A percentile compares a stretch with the other conserved stretches of the same genome.
These are phyloP conservation scores for Oidiodendron maius DNA, from an alignment of 495 filamentous ascomycete species.

Conservation along the genomic window DNA sequence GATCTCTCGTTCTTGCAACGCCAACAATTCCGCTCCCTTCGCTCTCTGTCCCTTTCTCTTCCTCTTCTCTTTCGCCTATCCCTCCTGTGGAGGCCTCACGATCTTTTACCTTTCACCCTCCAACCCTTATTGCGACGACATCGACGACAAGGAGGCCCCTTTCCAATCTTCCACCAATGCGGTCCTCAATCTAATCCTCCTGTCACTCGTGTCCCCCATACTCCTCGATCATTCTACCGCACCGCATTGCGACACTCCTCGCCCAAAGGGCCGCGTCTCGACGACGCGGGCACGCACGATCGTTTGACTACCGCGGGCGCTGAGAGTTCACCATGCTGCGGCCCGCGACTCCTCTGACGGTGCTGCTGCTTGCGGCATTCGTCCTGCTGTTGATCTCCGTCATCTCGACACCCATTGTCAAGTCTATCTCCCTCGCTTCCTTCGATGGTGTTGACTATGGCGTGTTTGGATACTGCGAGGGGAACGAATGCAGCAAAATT, in stretches of 20 bases:
- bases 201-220: too few species aligned
- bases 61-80: background rate
- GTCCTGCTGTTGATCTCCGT: slow-evolving; percentile 79
- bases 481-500: slow-evolving; percentile 56
- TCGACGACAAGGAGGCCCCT: background rate
- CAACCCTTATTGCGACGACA: background rate
- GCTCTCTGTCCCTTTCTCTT: background rate
- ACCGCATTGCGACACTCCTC: slow-evolving; percentile 8
- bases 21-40: background rate
- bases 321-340: slow-evolving; percentile 54
- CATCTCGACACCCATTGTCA: slow-evolving; percentile 88
- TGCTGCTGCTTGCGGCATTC: slow-evolving; percentile 83
- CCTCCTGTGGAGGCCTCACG: background rate
- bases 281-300: slow-evolving; percentile 19
- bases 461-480: slow-evolving; percentile 85
- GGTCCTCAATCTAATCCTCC: too few species aligned
- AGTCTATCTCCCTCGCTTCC: slow-evolving; percentile 72
- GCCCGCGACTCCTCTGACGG: slow-evolving; percentile 85
- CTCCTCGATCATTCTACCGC: background rate
- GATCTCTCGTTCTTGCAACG: too few species aligned
- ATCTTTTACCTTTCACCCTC: background rate
- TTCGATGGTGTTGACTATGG: slow-evolving; percentile 77
- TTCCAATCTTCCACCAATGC: slow-evolving; percentile 5
- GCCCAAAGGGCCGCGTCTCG: slow-evolving; percentile 23
- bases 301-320: slow-evolving; percentile 10